Base-by-base conservation (phyloP, 202 grass and related monocot genomes). In the Dendrocalamus latiflorus region DNA sequence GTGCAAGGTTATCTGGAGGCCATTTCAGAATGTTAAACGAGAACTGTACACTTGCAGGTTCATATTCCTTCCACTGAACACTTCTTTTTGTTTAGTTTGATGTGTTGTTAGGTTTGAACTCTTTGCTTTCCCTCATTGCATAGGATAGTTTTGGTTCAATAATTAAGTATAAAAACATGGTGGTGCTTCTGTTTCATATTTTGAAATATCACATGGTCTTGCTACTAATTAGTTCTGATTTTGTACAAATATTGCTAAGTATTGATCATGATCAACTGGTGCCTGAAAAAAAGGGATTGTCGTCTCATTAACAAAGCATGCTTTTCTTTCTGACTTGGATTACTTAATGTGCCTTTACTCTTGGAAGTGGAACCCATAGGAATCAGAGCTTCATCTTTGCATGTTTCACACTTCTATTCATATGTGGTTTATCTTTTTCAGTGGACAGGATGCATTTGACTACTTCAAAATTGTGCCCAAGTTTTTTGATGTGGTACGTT, bases 41-140 rank as follows among this genome's bases (percentile, higher is more conserved):
- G 84, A 95, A 93, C 57, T 98, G 13, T 98, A 98, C 67, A 98
- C 93, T 61, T 95, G 93, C 95, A 98, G 92, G 95, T 98, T 87
- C 15, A 53, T 3, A 51, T 61, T 88, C 43, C 70, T 66, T 91
- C 28, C 75, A 65, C 67, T 42, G 24, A 42, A 64, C 44, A 61
- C 6, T 49, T 82, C 3, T 26, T 69, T 82, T 78, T 33, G 30
- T n/a, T 55, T 68, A 37, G 47, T 28, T 50, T 70, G 30, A 41
- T 59, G 33, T 17, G 18, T 82, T 89, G 26, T 9, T n/a, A 58
- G 14, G 17, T 17, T 49, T 53, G 49, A 24, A 51, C 4, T 38
- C 1, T 45, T 68, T 45, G 33, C 24, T 65, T 76, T 76, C 8
- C 66, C 20, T 28, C 8, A 65, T n/a, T 68, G 37, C 9, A 9